Evolutionary conservation across 1,139 yeast genomes (phyloP), one percentile per base, ranked within the genome.

Genomic region (Nadsonia commutata): DNA sequence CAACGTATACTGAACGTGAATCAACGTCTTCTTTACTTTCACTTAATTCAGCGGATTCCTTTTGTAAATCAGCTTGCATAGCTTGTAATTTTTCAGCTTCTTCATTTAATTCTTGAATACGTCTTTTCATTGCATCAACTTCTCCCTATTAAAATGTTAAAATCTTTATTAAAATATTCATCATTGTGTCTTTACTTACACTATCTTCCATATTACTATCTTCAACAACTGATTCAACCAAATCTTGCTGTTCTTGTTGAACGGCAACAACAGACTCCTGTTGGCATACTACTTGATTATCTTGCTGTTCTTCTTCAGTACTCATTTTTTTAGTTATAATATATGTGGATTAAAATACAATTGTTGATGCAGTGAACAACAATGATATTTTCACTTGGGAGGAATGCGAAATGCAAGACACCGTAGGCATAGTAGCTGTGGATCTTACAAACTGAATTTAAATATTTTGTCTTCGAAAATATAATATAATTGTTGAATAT

Each of bases 1-100:
- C 94, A 18, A 88, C 84, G 59, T 81, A 88, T 20, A 88, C 71
- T 1, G 94, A 81, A 47, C 93, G 72, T 2, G 84, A 71, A 59
- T 88, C 97, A 20, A 76, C 66, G 44, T 74, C 79, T 45, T 70
- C 73, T 49, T 70, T 71, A 49, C 70, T 71, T 44, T 74, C 78
- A 38, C 55, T 56, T 39, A 63, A 57, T 38, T 59, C 69, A 23
- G 66, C 66, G 31, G 64, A 64, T 44, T 69, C 75, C 40, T 62
- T 63, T 33, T 68, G 70, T 18, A 72, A 58, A 42, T 70, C 72
- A 31, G 67, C 67, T 48, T 75, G 78, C 59, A 76, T 60, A 49
- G 70, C 74, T 42, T 74, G 66, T 31, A 76, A 59, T 50, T 65
- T 65, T 13, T 71, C 71, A 13, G 78, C 74, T 52, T 76, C 80